Evolutionary conservation across 2,329 filamentous ascomycete species (phyloP).

Genomic region (Alternaria sp.): DNA sequence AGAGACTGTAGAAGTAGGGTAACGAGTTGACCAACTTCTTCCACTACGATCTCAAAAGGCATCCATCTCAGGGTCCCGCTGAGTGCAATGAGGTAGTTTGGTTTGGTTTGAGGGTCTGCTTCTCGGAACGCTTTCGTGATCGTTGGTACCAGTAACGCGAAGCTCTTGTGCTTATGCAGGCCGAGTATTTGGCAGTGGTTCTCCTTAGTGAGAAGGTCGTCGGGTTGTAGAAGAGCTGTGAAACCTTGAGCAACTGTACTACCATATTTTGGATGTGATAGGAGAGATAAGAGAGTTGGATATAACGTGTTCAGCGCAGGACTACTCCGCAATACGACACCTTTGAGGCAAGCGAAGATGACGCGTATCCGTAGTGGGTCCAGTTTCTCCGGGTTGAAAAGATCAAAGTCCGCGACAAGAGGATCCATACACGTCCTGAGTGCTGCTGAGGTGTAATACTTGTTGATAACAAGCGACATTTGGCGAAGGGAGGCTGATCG

Average conservation of each 20-base stretch:
- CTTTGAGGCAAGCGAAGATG: slow-evolving; percentile 69
- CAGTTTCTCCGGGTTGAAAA: slow-evolving; percentile 44
- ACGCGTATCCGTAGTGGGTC: slow-evolving; percentile 60
- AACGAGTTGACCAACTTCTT: slow-evolving; percentile 65
- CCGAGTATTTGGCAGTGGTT: slow-evolving; percentile 70
- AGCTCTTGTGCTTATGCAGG: slow-evolving; percentile 70
- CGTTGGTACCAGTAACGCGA: slow-evolving; percentile 65
- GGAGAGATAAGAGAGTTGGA: slow-evolving; percentile 58
- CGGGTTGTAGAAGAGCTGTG: slow-evolving; percentile 65
- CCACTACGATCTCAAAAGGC: slow-evolving; percentile 66
- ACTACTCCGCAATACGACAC: slow-evolving; percentile 65
- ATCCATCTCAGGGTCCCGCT: slow-evolving; percentile 68
- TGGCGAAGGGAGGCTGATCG: slow-evolving; percentile 53
- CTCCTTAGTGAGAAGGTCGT: slow-evolving; percentile 66
- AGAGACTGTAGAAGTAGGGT: slow-evolving; percentile 70
- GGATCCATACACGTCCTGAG: slow-evolving; percentile 54
- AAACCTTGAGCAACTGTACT: slow-evolving; percentile 65
- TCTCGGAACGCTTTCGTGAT: slow-evolving; percentile 63
- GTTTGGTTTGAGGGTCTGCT: slow-evolving; percentile 59
- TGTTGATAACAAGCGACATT: slow-evolving; percentile 59
- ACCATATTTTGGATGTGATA: slow-evolving; percentile 61
- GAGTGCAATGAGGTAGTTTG: slow-evolving; percentile 69
- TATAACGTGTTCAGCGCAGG: slow-evolving; percentile 55
- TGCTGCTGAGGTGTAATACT: slow-evolving; percentile 55
- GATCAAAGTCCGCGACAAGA: slow-evolving; percentile 46